Conservation (phyloP, 345 rosid species). For the Salix suchowensis region DNA sequence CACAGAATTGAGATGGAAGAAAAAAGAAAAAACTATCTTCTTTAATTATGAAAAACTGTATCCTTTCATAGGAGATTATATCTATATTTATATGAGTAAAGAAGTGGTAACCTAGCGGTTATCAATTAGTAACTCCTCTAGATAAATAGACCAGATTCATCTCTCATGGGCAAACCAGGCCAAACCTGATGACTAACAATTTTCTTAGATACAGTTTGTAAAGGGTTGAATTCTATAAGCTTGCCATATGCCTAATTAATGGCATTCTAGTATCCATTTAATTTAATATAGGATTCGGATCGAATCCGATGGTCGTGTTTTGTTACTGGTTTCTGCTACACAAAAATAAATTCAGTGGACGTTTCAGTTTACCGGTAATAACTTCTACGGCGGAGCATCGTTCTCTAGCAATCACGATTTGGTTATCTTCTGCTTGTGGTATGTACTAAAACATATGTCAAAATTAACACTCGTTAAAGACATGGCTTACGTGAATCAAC, state of each 20-base stretch:
- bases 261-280: not conserved
- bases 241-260: not conserved
- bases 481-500: not conserved
- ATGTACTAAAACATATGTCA: not conserved
- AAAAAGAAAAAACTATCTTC: too few species aligned
- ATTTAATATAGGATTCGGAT: not conserved
- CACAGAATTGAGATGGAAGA: too few species aligned
- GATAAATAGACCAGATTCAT: too few species aligned
- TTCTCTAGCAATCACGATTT: conserved; percentile 11
- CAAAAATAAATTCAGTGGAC: not conserved
- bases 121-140: too few species aligned
- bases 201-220: too few species aligned
- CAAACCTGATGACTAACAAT: too few species aligned
- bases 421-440: conserved; percentile 40
- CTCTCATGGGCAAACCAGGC: too few species aligned
- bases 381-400: not conserved
- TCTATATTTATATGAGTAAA: too few species aligned
- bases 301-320: not conserved
- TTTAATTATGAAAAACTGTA: too few species aligned
- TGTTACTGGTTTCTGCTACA: not conserved
- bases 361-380: not conserved
- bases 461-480: not conserved
- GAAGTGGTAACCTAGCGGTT: too few species aligned
- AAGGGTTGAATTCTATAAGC: too few species aligned
- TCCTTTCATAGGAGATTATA: too few species aligned